Conservation (phyloP, 2,329 filamentous ascomycete genomes). For the Ceratocystis alfenasii region DNA sequence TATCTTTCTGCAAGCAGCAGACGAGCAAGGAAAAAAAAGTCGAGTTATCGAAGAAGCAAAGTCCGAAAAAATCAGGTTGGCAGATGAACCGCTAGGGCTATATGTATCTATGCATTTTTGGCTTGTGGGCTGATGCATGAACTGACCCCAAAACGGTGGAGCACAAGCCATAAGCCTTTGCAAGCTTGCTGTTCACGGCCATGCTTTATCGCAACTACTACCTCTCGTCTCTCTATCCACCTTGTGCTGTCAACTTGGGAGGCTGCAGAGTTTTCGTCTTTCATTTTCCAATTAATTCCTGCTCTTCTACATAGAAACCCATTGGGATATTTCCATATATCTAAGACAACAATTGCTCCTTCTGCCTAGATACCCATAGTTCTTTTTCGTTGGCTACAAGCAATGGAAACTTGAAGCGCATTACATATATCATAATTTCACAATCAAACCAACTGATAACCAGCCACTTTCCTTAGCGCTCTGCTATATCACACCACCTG, state of each 20-base stretch:
- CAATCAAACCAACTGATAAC: not conserved
- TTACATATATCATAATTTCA: too few relatives aligned
- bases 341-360: not conserved
- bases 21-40: not conserved
- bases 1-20: not conserved
- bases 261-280: not conserved
- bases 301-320: not conserved
- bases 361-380: not conserved
- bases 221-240: not conserved
- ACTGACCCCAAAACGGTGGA: not conserved
- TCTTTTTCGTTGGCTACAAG: not conserved
- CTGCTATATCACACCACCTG: not conserved
- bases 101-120: not conserved
- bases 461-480: not conserved
- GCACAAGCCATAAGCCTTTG: not conserved
- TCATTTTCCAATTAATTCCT: not conserved
- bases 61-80: constrained; percentile 1
- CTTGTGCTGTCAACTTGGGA: not conserved
- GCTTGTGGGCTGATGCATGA: not conserved
- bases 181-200: not conserved
- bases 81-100: not conserved
- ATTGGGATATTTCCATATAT: not conserved
- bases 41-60: not conserved
- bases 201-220: not conserved
- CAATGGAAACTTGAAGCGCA: not conserved